Evolutionary conservation across 192 early-diverging fungal genomes (phyloP).

Genomic region (Backusella tuberculispora): DNA sequence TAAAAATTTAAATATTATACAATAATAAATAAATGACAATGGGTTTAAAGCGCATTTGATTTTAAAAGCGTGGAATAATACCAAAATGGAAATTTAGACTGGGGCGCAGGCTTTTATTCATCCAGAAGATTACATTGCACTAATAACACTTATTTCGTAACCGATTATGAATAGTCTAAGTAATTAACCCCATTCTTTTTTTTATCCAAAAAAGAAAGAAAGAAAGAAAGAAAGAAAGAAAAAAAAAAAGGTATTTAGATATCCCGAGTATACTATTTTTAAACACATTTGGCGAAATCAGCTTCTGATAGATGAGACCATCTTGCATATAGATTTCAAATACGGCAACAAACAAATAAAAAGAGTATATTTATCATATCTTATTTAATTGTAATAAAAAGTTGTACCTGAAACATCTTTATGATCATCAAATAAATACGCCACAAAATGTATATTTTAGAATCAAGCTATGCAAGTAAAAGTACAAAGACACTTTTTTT

Average conservation of each 20-base stretch:
- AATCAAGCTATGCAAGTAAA: not conserved
- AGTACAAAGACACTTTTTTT: not conserved
- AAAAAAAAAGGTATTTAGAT: not conserved
- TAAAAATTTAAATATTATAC: too few relatives aligned
- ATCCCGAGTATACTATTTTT: not conserved
- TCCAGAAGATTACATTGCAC: not conserved
- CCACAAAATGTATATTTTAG: too few relatives aligned
- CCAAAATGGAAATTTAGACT: constrained; percentile 1
- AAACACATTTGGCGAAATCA: not conserved
- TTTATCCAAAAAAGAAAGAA: too few relatives aligned
- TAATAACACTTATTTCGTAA: too few relatives aligned
- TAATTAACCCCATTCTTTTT: not conserved
- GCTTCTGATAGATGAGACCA: not conserved
- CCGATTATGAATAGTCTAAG: not conserved
- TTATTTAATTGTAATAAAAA: too few relatives aligned
- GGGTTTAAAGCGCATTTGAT: not conserved
- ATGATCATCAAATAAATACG: too few relatives aligned
- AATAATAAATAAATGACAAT: too few relatives aligned
- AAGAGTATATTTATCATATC: too few relatives aligned
- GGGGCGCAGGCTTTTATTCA: not conserved
- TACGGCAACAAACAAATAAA: too few relatives aligned
- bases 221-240: too few relatives aligned
- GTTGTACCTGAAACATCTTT: too few relatives aligned
- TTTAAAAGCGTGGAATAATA: not conserved
- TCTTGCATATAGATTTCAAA: too few relatives aligned